Conservation (phyloP, 2,329 filamentous ascomycete species). For the Microdochium trichocladiopsis region DNA sequence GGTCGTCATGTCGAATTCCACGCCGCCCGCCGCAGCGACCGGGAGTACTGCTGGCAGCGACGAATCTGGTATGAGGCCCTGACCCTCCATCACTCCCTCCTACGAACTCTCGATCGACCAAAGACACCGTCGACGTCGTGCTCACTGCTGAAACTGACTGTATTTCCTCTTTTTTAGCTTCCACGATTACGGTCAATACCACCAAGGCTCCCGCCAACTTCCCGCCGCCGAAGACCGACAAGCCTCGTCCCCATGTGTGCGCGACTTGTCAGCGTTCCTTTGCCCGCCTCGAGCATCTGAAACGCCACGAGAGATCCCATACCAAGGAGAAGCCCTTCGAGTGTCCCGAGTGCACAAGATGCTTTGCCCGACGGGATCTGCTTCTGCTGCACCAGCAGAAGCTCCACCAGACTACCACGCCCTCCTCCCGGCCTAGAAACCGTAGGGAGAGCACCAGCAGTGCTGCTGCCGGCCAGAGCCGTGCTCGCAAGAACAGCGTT, state of each 20-base stretch:
- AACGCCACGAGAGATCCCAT: slow-evolving; percentile 75
- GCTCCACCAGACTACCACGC: slow-evolving; percentile 86
- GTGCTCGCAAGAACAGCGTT: slow-evolving; percentile 89
- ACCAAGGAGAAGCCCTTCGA: slow-evolving; percentile 92
- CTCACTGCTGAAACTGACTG: too few species aligned
- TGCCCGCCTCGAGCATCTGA: slow-evolving; percentile 89
- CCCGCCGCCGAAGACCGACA: slow-evolving; percentile 90
- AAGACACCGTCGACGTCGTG: too few species aligned
- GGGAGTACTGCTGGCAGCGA: too few species aligned
- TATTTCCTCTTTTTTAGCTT: too few species aligned
- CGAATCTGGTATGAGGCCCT: too few species aligned
- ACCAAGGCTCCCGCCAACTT: slow-evolving; percentile 31
- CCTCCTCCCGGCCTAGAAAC: slow-evolving; percentile 78
- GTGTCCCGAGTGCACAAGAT: slow-evolving; percentile 88
- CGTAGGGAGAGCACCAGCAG: slow-evolving; percentile 84
- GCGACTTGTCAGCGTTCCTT: slow-evolving; percentile 87
- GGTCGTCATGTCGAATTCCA: too few species aligned
- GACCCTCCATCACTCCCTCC: too few species aligned
- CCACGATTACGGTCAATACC: slow-evolving; percentile 32
- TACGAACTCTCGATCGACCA: too few species aligned
- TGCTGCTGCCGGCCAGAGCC: slow-evolving; percentile 56
- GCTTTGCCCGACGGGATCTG: slow-evolving; percentile 89
- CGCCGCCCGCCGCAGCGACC: too few species aligned
- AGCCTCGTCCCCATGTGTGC: slow-evolving; percentile 92
- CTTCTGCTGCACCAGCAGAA: slow-evolving; percentile 96